Evolutionary conservation across 176 grass and related monocot genomes (phyloP).

Genomic region (Paspalum vaginatum): DNA sequence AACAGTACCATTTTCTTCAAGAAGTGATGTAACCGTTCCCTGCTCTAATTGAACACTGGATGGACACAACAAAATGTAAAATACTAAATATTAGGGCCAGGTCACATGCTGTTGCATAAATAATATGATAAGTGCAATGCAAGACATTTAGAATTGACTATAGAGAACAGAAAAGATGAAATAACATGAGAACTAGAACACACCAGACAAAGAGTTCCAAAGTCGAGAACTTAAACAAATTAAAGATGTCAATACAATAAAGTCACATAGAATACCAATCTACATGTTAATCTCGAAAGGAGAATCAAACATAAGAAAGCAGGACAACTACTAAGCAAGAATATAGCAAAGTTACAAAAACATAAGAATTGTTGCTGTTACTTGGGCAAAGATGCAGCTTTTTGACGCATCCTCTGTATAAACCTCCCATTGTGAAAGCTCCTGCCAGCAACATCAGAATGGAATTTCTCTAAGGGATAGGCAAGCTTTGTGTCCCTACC

Average conservation of each 20-base stretch:
- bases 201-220: neutral
- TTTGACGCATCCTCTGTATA: constrained; percentile 94
- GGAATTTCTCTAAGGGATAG: constrained; percentile 92
- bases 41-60: constrained; percentile 88
- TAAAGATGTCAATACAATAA: neutral
- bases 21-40: constrained; percentile 87
- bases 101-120: constrained; percentile 1
- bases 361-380: constrained; percentile 39
- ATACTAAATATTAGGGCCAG: constrained; percentile 16
- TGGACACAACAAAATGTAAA: neutral
- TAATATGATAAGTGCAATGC: neutral
- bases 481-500: constrained; percentile 77
- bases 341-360: neutral
- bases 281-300: neutral
- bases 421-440: constrained; percentile 98
- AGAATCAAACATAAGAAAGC: neutral
- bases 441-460: constrained; percentile 88
- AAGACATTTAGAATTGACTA: neutral
- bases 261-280: constrained; percentile 4
- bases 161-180: neutral
- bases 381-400: constrained; percentile 77
- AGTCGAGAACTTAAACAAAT: constrained; percentile 9
- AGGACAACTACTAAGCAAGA: neutral
- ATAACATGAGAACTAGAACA: neutral
- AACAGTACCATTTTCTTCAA: constrained; percentile 90